phyloP scores from a whole-genome alignment of 2,329 filamentous ascomycete genomes.

The Fusarium bactridioides region DNA sequence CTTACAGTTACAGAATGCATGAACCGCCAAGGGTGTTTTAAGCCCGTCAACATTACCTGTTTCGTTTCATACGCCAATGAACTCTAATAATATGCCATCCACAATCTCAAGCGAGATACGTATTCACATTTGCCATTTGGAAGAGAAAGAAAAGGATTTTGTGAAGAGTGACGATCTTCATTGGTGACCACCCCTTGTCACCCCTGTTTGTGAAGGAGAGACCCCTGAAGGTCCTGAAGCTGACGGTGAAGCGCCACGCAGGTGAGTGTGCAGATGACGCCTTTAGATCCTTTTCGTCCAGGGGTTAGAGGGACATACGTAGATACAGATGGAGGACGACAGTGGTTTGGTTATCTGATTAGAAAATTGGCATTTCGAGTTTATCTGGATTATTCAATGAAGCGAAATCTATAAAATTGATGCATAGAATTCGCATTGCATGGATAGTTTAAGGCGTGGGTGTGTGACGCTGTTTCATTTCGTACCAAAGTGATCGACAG shows the following conservation, averaged over 20 bases:
- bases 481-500: conserved; percentile 20
- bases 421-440: conserved; percentile 13
- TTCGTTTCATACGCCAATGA: conserved; percentile 26
- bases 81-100: background rate
- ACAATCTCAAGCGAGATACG: conserved; percentile 2
- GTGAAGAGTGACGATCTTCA: conserved; percentile 18
- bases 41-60: conserved; percentile 12
- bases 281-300: background rate
- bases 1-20: conserved; percentile 1
- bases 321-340: background rate
- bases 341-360: background rate
- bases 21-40: conserved; percentile 7
- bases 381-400: background rate
- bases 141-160: background rate
- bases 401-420: background rate
- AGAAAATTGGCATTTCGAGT: background rate
- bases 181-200: background rate
- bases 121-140: background rate
- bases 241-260: conserved; percentile 7
- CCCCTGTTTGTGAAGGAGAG: conserved; percentile 7
- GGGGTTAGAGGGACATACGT: background rate
- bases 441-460: background rate
- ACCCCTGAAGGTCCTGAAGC: background rate
- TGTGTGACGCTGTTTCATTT: conserved; percentile 26
- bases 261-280: background rate